Evolutionary conservation across 2,329 filamentous ascomycete genomes (phyloP).

Genomic region (Fusarium keratoplasticum): DNA sequence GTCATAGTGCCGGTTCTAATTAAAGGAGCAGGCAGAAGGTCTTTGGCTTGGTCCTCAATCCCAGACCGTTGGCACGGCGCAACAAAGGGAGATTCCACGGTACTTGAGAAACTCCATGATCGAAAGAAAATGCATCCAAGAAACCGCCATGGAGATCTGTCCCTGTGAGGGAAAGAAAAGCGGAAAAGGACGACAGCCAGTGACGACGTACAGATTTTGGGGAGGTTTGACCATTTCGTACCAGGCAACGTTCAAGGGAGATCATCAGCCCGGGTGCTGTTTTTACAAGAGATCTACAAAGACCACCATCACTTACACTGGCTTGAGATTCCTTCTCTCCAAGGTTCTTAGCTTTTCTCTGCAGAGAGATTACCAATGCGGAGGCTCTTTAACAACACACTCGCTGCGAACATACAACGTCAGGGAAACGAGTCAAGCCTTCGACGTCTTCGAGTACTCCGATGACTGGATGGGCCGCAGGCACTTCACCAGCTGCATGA

Average conservation of each 20-base stretch:
- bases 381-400: background rate
- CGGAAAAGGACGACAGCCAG: background rate
- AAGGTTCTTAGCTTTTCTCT: background rate
- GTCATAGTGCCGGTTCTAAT: background rate
- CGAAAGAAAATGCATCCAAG: background rate
- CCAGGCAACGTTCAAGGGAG: background rate
- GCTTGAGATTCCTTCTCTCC: background rate
- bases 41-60: background rate
- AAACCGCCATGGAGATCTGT: accelerated
- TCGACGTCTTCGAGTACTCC: background rate
- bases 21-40: background rate
- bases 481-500: too few species aligned
- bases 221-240: background rate
- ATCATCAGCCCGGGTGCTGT: background rate
- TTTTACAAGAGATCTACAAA: background rate
- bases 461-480: too few species aligned
- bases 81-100: background rate
- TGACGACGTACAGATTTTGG: background rate
- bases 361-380: background rate
- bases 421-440: background rate
- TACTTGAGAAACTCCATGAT: background rate
- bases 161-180: background rate
- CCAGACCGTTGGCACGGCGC: background rate
- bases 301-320: background rate
- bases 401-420: background rate